Percentiles rank a stretch among this genome's conserved stretches.
Conservation (phyloP, 2,329 filamentous ascomycete species). For the Erysiphe pulchra region DNA sequence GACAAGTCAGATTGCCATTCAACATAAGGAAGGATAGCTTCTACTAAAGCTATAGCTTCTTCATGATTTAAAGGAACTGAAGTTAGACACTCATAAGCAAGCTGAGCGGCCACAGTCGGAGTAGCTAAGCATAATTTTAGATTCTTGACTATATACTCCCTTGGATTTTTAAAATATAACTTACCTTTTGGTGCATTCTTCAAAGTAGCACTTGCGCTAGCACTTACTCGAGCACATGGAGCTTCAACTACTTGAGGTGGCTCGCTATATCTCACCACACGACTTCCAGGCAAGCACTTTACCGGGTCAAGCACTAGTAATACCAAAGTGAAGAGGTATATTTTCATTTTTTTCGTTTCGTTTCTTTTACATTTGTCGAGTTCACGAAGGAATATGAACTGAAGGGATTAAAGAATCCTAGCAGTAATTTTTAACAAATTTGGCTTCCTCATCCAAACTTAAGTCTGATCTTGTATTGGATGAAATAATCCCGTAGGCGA, state of each 20-base stretch:
- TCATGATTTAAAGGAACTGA: slow-evolving; percentile 7
- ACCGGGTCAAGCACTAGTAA: neutral
- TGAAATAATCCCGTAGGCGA: too few relatives aligned
- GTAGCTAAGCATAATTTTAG: slow-evolving; percentile 1
- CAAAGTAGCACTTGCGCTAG: slow-evolving; percentile 2
- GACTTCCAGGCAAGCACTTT: neutral
- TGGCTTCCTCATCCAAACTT: too few relatives aligned
- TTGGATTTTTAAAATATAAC: neutral
- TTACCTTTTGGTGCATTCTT: neutral
- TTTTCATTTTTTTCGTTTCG: neutral
- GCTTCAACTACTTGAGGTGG: too few relatives aligned
- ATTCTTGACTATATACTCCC: neutral
- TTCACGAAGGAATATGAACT: too few relatives aligned
- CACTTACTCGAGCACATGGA: slow-evolving; percentile 2
- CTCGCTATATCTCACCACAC: neutral
- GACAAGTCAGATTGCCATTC: slow-evolving; percentile 8
- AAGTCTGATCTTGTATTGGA: too few relatives aligned
- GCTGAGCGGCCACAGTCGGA: slow-evolving; percentile 5
- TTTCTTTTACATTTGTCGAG: too few relatives aligned
- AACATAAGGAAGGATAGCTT: slow-evolving; percentile 8
- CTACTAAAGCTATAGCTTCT: slow-evolving; percentile 6
- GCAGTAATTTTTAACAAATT: too few relatives aligned
- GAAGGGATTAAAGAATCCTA: too few relatives aligned
- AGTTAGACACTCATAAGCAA: slow-evolving; percentile 9
- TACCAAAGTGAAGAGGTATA: neutral